These are phyloP conservation scores for Samsoniella hepiali DNA, from an alignment of 2,329 filamentous ascomycete genomes.

Conservation along the genomic window DNA sequence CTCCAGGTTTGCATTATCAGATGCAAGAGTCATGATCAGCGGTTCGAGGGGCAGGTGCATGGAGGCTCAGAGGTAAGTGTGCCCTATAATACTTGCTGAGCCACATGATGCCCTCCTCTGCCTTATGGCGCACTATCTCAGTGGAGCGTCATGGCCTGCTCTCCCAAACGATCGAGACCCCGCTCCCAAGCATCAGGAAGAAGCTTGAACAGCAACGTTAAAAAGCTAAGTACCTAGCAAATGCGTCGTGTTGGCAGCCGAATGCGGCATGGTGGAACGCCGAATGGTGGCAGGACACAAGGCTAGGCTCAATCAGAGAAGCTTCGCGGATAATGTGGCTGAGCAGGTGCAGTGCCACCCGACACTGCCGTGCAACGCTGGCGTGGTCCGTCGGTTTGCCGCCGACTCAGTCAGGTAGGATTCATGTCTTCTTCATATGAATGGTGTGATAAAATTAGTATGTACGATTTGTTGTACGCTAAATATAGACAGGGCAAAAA, in stretches of 20 bases:
- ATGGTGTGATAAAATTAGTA: neutral
- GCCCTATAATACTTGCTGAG: neutral
- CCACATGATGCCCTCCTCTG: neutral
- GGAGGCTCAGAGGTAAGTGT: neutral
- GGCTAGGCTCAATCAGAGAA: neutral
- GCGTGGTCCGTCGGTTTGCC: neutral
- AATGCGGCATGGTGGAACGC: neutral
- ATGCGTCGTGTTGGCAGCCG: neutral
- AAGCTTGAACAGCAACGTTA: constrained; percentile 6
- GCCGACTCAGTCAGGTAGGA: neutral
- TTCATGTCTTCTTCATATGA: neutral
- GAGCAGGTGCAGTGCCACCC: neutral
- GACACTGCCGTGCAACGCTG: neutral
- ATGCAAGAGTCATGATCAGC: constrained; percentile 6
- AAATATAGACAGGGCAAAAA: neutral
- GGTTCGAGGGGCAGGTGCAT: neutral
- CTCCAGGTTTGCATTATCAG: neutral
- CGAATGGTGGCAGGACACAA: neutral
- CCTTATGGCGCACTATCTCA: neutral
- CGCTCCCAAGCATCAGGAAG: neutral
- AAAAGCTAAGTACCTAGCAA: neutral
- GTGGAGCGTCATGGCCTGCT: neutral
- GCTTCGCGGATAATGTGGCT: neutral
- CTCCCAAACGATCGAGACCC: constrained; percentile 1
- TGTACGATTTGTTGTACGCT: neutral